These are phyloP conservation scores for Penicillium fuscoglaucum DNA, from an alignment of 2,329 filamentous ascomycete species.

Conservation along the genomic window DNA sequence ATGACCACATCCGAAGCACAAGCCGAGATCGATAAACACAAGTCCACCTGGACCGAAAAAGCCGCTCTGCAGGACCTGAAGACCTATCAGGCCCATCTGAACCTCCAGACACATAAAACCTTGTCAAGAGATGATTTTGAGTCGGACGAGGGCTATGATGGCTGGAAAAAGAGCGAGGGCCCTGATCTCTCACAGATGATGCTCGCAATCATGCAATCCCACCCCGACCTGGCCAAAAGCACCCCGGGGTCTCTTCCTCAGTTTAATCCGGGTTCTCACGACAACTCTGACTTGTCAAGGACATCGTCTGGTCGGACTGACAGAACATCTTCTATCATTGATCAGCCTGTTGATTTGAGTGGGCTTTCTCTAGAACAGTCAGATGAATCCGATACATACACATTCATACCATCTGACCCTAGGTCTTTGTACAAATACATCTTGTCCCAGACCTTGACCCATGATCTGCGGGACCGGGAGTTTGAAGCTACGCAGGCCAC, in stretches of 20 bases:
- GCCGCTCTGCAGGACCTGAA: conserved; percentile 90
- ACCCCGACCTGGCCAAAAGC: conserved; percentile 79
- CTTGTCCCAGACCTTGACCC: conserved; percentile 69
- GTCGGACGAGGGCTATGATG: conserved; percentile 78
- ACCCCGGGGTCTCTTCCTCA: conserved; percentile 63
- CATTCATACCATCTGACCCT: conserved; percentile 84
- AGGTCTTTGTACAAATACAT: conserved; percentile 81
- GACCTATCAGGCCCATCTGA: conserved; percentile 85
- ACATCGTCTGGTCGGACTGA: conserved; percentile 48
- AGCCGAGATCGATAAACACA: conserved; percentile 80
- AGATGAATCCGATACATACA: conserved; percentile 64
- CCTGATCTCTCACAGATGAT: conserved; percentile 91
- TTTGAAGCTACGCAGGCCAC: conserved; percentile 52
- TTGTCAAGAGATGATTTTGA: conserved; percentile 86
- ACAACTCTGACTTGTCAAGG: conserved; percentile 49
- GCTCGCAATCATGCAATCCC: conserved; percentile 81
- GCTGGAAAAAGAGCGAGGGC: conserved; percentile 88
- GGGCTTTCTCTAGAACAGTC: conserved; percentile 60
- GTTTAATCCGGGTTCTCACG: conserved; percentile 47
- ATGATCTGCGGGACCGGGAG: conserved; percentile 59
- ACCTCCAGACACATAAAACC: conserved; percentile 73
- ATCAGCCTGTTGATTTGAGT: conserved; percentile 62
- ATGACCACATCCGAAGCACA: conserved; percentile 78
- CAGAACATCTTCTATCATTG: conserved; percentile 58
- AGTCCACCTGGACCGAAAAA: conserved; percentile 82